Evolutionary conservation across 345 rosid genomes (phyloP).

Genomic region (Orychophragmus violaceus): DNA sequence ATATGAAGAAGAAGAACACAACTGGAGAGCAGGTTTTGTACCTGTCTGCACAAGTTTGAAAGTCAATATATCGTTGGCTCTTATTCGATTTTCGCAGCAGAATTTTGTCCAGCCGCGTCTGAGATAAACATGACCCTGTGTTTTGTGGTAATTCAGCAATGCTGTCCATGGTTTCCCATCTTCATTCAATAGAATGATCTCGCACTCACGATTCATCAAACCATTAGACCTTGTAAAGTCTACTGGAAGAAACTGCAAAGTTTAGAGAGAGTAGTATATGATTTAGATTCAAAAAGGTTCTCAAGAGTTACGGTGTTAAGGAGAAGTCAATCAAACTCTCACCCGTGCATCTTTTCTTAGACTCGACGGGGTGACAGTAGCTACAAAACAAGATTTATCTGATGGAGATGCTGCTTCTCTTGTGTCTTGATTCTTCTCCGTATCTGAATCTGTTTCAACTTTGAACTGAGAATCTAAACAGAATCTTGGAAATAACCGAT

Average conservation of each 20-base stretch:
- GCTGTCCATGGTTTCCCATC: constrained; percentile 2
- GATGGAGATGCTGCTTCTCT: not conserved
- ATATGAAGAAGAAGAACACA: not conserved
- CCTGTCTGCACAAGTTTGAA: not conserved
- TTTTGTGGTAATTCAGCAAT: not conserved
- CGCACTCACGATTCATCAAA: not conserved
- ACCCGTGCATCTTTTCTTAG: not conserved
- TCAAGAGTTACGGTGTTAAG: not conserved
- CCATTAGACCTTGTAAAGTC: constrained; percentile 9
- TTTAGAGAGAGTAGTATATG: not conserved
- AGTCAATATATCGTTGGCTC: not conserved
- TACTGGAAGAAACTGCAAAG: not conserved
- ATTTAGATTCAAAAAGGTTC: not conserved
- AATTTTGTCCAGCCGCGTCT: constrained; percentile 13
- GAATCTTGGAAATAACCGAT: not conserved
- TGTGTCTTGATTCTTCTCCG: not conserved
- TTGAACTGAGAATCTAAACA: not conserved
- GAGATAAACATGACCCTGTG: not conserved
- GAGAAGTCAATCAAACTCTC: not conserved
- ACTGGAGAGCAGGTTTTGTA: constrained; percentile 3
- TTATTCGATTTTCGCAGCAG: not conserved
- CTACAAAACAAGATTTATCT: constrained; percentile 6
- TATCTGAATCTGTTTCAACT: not conserved
- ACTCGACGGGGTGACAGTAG: not conserved
- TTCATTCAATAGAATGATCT: not conserved